Evolutionary conservation across 108 stramenopile species (phyloP).

Genomic region (Skeletonema costatum): DNA sequence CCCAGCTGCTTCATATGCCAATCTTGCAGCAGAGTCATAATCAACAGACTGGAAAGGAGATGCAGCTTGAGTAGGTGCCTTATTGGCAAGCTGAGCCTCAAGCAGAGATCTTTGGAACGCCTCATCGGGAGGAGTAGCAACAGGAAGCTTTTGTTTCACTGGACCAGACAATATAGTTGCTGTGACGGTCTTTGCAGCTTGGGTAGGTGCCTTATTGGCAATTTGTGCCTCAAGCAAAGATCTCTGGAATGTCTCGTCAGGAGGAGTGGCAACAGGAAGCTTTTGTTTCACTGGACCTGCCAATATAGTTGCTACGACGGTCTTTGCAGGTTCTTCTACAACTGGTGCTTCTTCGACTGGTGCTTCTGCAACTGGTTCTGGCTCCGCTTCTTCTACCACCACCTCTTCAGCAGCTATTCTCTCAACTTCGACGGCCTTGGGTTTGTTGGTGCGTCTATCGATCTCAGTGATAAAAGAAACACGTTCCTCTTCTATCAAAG

Average conservation of each 20-base stretch:
- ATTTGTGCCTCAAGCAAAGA: conserved; percentile 12
- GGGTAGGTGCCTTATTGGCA: background rate
- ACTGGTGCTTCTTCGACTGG: background rate
- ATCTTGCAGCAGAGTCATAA: conserved; percentile 36
- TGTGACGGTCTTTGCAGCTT: too few relatives aligned
- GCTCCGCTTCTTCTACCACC: background rate
- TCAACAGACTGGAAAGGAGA: conserved; percentile 13
- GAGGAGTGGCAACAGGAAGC: background rate
- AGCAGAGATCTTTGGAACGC: conserved; percentile 15
- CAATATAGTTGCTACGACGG: background rate
- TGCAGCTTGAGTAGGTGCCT: background rate
- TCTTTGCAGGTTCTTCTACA: background rate
- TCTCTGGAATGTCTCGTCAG: conserved; percentile 8
- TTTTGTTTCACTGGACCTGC: background rate
- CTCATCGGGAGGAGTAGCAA: background rate
- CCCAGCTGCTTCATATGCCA: conserved; percentile 18
- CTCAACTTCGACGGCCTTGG: conserved; percentile 36
- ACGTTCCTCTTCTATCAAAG: conserved; percentile 28
- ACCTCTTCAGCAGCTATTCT: conserved; percentile 12
- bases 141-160: background rate
- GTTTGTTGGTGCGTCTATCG: conserved; percentile 38
- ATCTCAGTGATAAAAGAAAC: conserved; percentile 28
- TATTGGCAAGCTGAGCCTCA: conserved; percentile 1
- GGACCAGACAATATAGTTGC: background rate
- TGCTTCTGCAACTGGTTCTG: background rate